Base-by-base conservation (phyloP, 116 monocot genomes). In the Dioscorea cayenensis region DNA sequence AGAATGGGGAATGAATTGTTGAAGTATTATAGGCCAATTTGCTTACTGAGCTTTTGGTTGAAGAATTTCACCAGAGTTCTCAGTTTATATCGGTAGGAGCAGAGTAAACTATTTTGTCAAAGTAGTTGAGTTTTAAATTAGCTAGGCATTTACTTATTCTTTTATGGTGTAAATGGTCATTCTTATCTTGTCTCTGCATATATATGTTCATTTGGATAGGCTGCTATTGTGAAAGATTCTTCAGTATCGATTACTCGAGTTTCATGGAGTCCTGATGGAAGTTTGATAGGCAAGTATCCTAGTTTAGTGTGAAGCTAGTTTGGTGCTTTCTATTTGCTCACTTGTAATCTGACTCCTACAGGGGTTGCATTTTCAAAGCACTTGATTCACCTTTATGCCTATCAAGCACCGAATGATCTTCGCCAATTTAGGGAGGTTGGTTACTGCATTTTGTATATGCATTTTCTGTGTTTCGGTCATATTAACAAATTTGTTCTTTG, bases 221-320 rank as follows among this genome's bases (percentile, higher is more conserved):
- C 73, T 70, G 58, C 71, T 8, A 64, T 84, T n/a, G 64, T 72
- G 12, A 87, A 90, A 77, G 90, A 87, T 65, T 73, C 84, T 62
- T 78, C 84, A n/a, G 76, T 90, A 68, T 71, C 90, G 21, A 66
- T 82, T 58, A 90, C 35, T 68, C 82, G 84, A 80, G 90, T 90
- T 76, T 63, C 77, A 17, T 90, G 90, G 90, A 90, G 80, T 77
- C 77, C 90, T 73, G 90, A 90, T 80, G 90, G 90, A 76, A 84
- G n/a, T 74, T 75, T 87, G 49, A 78, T 84, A 73, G 90, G 90
- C 67, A 76, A 68, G 51, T 61, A 6, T 67, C 43, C 49, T 12
- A 29, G 27, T 38, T 66, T 52, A 36, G 25, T 5, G 49, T 14
- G 29, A 50, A 19, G 10, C 21, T 51, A 51, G 10, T 37, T 65